phyloP scores from a whole-genome alignment of 2,329 filamentous ascomycete species.

The Verticillium klebahnii region DNA sequence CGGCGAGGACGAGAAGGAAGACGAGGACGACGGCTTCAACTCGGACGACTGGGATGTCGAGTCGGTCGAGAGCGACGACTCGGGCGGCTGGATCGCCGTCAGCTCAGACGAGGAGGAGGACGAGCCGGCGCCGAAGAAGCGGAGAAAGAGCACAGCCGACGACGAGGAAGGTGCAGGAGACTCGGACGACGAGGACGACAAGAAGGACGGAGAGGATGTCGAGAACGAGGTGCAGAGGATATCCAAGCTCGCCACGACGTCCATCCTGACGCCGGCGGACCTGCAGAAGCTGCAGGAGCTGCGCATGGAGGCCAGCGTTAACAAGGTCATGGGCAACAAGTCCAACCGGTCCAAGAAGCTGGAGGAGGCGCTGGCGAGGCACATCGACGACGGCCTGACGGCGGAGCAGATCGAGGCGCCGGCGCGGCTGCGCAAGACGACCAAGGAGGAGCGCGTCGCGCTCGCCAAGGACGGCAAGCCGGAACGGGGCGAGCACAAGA shows the following conservation, averaged over 20 bases:
- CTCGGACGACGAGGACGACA: conserved; percentile 29
- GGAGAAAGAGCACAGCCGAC: conserved; percentile 21
- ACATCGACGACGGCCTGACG: conserved; percentile 83
- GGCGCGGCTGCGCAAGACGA: conserved; percentile 73
- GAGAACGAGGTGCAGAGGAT: conserved; percentile 45
- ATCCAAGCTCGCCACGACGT: conserved; percentile 81
- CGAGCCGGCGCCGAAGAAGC: conserved; percentile 55
- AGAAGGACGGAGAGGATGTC: conserved; percentile 33
- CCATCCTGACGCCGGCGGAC: conserved; percentile 92
- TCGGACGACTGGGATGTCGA: conserved; percentile 58
- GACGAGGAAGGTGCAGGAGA: conserved; percentile 11
- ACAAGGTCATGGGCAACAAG: conserved; percentile 51
- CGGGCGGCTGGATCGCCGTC: conserved; percentile 91
- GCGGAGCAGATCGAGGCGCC: conserved; percentile 89
- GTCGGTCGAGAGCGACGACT: conserved; percentile 60
- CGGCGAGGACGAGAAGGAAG: conserved; percentile 56
- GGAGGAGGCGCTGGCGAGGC: conserved; percentile 49
- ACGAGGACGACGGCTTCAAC: conserved; percentile 54
- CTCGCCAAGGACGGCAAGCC: conserved; percentile 79
- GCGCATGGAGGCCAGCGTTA: conserved; percentile 66
- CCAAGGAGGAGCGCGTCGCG: conserved; percentile 84
- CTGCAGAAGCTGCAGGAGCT: conserved; percentile 92
- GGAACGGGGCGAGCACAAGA: conserved; percentile 75
- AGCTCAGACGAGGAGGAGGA: conserved; percentile 79
- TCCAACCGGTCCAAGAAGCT: conserved; percentile 32